Conservation (phyloP, 1,139 yeast genomes). For the Torulaspora globosa region DNA sequence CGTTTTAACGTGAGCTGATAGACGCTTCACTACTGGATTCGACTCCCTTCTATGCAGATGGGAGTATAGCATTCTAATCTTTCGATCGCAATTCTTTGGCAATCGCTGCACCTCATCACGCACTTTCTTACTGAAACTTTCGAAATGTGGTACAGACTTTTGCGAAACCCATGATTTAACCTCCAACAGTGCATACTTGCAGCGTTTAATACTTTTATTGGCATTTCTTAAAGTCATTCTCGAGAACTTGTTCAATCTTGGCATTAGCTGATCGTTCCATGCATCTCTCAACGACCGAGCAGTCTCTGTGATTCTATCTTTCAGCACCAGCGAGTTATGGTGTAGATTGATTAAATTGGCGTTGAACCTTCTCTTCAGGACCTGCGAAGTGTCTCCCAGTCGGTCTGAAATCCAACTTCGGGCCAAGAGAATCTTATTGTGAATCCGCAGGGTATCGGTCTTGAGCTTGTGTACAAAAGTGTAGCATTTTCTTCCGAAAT, state of each 20-base stretch:
- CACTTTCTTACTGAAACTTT: neutral
- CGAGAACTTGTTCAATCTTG: neutral
- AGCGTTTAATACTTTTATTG: neutral
- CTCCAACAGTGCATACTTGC: neutral
- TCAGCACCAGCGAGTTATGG: neutral
- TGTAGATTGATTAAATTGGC: neutral
- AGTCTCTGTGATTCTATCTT: neutral
- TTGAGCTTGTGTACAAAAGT: neutral
- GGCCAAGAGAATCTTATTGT: neutral
- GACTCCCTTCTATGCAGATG: neutral
- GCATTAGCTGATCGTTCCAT: neutral
- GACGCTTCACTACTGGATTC: neutral
- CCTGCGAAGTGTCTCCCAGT: neutral
- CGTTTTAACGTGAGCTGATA: slow-evolving; percentile 1
- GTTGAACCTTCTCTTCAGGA: neutral
- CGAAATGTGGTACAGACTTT: neutral
- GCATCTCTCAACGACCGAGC: neutral
- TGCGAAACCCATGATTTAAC: neutral
- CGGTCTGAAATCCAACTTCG: neutral
- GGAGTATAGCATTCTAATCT: neutral
- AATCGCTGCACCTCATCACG: neutral
- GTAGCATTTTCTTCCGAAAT: neutral
- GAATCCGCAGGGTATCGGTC: neutral
- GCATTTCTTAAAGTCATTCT: neutral
- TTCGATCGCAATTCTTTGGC: neutral